Evolutionary conservation across 108 stramenopile genomes (phyloP).

Genomic region (Epithemia pelagica): DNA sequence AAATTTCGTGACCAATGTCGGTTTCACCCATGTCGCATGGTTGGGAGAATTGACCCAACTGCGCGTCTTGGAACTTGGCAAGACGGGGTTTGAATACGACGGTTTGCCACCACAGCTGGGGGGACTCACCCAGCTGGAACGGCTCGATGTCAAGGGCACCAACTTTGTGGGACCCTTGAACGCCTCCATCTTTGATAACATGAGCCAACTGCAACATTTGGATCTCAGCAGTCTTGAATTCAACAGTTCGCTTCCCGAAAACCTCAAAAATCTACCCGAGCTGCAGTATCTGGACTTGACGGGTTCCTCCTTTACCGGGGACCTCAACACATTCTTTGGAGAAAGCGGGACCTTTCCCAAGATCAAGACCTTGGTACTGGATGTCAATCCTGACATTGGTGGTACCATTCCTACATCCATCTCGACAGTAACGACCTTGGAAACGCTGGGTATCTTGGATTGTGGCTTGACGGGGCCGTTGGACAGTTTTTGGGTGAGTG

Average conservation of each 20-base stretch:
- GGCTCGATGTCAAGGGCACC: not conserved
- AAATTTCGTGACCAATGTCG: not conserved
- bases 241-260: not conserved
- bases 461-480: not conserved
- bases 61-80: not conserved
- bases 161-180: not conserved
- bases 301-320: not conserved
- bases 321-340: not conserved
- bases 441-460: not conserved
- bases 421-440: not conserved
- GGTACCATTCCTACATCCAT: not conserved
- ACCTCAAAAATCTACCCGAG: not conserved
- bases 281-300: not conserved
- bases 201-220: not conserved
- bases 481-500: no score
- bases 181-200: not conserved
- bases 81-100: not conserved
- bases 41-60: not conserved
- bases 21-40: not conserved
- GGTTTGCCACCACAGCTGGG: not conserved
- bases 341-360: not conserved
- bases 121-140: not conserved
- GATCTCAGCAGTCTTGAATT: not conserved
- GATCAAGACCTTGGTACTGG: not conserved
- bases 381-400: not conserved